Conservation (phyloP, 2,329 filamentous ascomycete genomes). For the Fusarium pseudocircinatum region DNA sequence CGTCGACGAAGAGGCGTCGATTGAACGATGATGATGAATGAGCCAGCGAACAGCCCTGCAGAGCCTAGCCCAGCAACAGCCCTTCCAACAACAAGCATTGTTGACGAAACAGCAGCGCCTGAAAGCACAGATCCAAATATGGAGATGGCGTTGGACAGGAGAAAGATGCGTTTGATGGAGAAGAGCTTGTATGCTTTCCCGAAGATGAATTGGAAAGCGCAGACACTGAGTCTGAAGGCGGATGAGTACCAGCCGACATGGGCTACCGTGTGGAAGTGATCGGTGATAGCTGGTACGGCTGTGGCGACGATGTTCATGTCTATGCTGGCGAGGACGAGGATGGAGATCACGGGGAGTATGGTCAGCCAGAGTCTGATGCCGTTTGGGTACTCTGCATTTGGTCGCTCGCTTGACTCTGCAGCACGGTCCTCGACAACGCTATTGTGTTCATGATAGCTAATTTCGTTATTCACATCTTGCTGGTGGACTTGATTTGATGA, state of each 20-base stretch:
- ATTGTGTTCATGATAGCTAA: background rate
- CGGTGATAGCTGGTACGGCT: conserved; percentile 41
- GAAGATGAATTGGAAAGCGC: conserved; percentile 48
- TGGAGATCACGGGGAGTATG: background rate
- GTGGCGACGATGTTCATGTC: conserved; percentile 41
- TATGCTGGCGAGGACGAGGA: conserved; percentile 28
- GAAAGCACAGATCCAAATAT: conserved; percentile 58
- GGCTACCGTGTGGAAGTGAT: conserved; percentile 38
- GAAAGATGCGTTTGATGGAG: conserved; percentile 46
- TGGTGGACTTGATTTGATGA: accelerated
- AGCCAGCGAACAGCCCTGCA: conserved; percentile 53
- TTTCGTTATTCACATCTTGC: accelerated
- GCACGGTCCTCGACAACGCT: accelerated
- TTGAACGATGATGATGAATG: conserved; percentile 17
- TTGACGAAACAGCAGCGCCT: conserved; percentile 50
- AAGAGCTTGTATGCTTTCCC: conserved; percentile 26
- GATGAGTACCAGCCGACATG: conserved; percentile 42
- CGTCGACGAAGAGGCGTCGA: background rate
- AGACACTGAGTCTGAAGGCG: conserved; percentile 50
- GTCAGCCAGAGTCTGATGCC: conserved; percentile 5
- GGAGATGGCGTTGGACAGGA: conserved; percentile 53
- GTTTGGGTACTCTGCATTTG: background rate
- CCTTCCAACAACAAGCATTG: conserved; percentile 57
- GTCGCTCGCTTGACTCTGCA: accelerated
- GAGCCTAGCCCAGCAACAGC: conserved; percentile 57